Conservation (phyloP, 139 green algal species). For the Trebouxia sp. region DNA sequence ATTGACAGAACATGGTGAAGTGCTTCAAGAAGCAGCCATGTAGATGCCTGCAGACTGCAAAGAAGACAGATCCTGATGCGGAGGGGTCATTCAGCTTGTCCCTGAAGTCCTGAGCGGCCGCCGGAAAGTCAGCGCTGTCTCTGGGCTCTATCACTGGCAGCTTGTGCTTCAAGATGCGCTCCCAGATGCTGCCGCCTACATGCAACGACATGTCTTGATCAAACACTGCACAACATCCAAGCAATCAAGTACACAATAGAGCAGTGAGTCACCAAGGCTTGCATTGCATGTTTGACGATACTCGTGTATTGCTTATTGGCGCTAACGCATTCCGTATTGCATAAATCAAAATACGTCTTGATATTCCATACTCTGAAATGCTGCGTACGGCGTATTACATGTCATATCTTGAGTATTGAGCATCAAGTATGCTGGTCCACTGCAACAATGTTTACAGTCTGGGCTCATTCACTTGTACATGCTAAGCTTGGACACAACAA, state of each 20-base stretch:
- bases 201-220: not conserved
- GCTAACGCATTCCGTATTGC: too few species aligned
- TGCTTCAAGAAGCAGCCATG: not conserved
- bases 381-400: too few species aligned
- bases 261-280: not conserved
- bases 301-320: not conserved
- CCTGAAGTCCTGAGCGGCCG: conserved; percentile 70
- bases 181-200: conserved; percentile 73
- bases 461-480: too few species aligned
- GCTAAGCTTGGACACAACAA: too few species aligned
- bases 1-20: not conserved
- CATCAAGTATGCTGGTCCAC: too few species aligned
- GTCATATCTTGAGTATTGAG: too few species aligned
- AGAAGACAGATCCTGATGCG: conserved; percentile 81
- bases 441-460: too few species aligned
- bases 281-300: too few species aligned
- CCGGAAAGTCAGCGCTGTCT: conserved; percentile 56
- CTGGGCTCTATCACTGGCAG: conserved; percentile 83
- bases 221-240: too few species aligned
- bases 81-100: conserved; percentile 71
- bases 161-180: conserved; percentile 85
- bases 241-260: not conserved
- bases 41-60: conserved; percentile 90
- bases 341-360: too few species aligned
- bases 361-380: too few species aligned